Conservation (phyloP, 495 filamentous ascomycete genomes). For the Penicillium fimorum region DNA sequence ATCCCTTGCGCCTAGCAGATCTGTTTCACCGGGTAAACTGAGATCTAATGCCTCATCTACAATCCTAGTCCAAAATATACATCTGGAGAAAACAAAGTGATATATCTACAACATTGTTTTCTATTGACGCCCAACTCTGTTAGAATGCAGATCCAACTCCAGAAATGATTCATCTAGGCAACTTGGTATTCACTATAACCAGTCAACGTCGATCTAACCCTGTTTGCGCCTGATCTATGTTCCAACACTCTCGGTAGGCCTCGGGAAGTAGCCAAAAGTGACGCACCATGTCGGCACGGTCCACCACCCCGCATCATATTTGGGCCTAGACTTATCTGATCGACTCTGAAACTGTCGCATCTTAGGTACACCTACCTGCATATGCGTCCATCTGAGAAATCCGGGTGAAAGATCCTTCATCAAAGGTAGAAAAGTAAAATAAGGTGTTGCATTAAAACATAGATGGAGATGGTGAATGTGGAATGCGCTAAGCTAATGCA, state of each 20-base stretch:
- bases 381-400: not conserved
- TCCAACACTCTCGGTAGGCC: not conserved
- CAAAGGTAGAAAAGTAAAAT: not conserved
- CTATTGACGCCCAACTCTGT: not conserved
- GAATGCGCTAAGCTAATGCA: not conserved
- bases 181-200: not conserved
- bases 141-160: not conserved
- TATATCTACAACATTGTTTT: not conserved
- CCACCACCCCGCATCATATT: constrained; percentile 3
- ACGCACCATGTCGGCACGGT: constrained; percentile 7
- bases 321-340: constrained; percentile 14
- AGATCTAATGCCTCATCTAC: constrained; percentile 2
- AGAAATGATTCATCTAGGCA: not conserved
- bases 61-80: not conserved
- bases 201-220: not conserved
- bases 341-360: constrained; percentile 1
- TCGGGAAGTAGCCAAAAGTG: constrained; percentile 1
- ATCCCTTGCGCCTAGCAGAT: constrained; percentile 1
- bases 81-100: not conserved
- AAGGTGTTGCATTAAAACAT: not conserved
- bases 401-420: not conserved
- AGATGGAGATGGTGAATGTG: not conserved
- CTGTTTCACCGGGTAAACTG: not conserved
- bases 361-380: constrained; percentile 1
- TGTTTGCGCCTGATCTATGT: constrained; percentile 1